Base-by-base conservation (phyloP, 1,284 basidiomycete species). In the Rhodotorula sp. region DNA sequence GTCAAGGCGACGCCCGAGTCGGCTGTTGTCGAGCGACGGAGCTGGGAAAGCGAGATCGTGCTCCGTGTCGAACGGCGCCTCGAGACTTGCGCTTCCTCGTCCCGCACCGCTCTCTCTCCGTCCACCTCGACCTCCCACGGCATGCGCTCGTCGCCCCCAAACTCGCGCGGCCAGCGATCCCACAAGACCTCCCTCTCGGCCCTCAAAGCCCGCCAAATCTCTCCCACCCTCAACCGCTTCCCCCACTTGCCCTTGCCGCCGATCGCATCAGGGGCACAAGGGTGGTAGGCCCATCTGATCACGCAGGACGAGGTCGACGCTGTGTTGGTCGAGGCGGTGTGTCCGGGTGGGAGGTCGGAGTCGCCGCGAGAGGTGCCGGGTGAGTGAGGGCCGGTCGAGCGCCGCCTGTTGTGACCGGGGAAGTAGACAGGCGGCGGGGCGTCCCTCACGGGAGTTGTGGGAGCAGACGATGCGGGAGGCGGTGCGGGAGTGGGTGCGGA, bases 1-100 rank as follows among this genome's bases (percentile, higher is more conserved):
- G 63, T 65, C 27, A 74, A 48, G 9, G 59, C 70, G 24, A 74
- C 57, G 20, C 73, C 73, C 13, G 70, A 72, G 24, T 72, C 70
- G 30, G 54, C 48, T 6, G 53, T 47, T 9, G 55, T 48, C 2
- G 64, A 64, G 2, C 53, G 59, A 34, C 64, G 20, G 27, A 30
- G n/a, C 11, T 9, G 29, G 13, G 27, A 27, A 30, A 54, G 32
- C 19, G 58, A 59, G 15, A 49, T 27, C n/a, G 22, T 59, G 48
- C 34, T 53, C 6, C 71, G 51, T 20, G 64, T 62, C 52, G 57
- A 39, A 20, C 59, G 51, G 34, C 62, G 27, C 24, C 48, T 49
- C n/a, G 32, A 34, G 8, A 19, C 60, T 6, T 17, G 46, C 48
- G 49, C 32, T 1, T 32, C 59, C 5, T 32, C 54, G 13, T 49